Evolutionary conservation across 345 rosid genomes (phyloP), one percentile per base, ranked within the genome.

Genomic region (Ailanthus altissimus): DNA sequence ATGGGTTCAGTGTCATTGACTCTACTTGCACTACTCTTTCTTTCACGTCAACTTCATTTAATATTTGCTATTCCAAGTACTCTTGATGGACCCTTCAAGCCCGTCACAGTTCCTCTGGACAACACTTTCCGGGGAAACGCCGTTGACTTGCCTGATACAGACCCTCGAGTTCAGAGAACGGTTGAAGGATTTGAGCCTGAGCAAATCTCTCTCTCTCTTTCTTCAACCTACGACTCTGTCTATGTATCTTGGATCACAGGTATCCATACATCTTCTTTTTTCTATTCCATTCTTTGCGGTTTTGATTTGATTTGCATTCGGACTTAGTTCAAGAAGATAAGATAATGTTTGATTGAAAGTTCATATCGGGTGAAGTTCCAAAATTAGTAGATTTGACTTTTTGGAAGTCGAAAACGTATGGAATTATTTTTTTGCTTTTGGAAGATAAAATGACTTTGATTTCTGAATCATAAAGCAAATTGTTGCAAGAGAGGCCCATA

Each of bases 211-310:
- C 73, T 96, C 77, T 92, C 99, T 64, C 93, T 96, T 23, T 92
- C 98, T 56, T 72, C 87, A 38, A 78, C 66, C 64, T 77, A 84
- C 82, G 83, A 88, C 82, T 91, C 98, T 3, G 86, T 87, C 47
- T 92, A 93, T 97, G 80, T 93, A 68, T 95, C 99, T 67, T 95
- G 99, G 99, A 79, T 93, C 80, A 93, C 99, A 82, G 98, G 97
- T 88, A 26, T 32, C 32, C 0, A 5, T 18, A 21, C 0, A 14
- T 81, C 75, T 75, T 8, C 43, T 75, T 26, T 9, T 64, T 77
- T 49, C 74, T 75, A 50, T 21, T 8, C 69, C 1, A 45, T 49
- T 25, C 42, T 46, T 75, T 23, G 5, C 18, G 21, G 40, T 75
- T 63, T 47, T 14, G 1, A 46, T 16, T 38, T 49, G 13, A 23